Base-by-base conservation (phyloP, 2,329 filamentous ascomycete species). In the Zymoseptoria tritici region DNA sequence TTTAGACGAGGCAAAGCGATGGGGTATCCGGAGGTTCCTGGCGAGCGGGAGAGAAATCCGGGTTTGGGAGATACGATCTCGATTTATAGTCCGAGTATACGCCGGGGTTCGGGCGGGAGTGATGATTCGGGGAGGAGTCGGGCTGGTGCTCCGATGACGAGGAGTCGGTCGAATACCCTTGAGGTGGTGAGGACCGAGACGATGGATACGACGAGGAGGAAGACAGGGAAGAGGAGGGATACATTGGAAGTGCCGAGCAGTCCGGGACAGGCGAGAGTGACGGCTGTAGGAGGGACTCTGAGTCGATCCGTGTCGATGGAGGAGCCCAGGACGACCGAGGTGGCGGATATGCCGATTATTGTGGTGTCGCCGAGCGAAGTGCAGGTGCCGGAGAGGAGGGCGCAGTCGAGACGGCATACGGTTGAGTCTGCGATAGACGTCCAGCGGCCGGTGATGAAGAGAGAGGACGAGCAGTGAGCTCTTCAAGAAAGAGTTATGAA, bases 11-110 rank as follows among this genome's bases (percentile, higher is more conserved):
- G 79, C 19, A 73, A 72, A 51, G 78, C 80, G 3, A 68, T 71
- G n/a, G 74, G 76, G n/a, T 86, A 79, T 54, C 84, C 84, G 0
- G 77, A 80, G 57, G 74, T 83, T 0, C 84, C 84, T 0, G 84
- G 82, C 2, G 83, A 86, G 63, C 65, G 62, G 1, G 61, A 71
- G 2, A 76, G 80, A 29, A 83, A 83, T 53, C 9, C 61, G 29
- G 49, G 59, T 26, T 49, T 66, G 60, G 64, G 65, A 57, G 58
- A 62, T 3, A 62, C 58, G 3, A 51, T 56, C 4, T 62, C 61
- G 7, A 59, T 56, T 49, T 61, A 62, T 19, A 61, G 57, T 5
- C 55, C 63, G 21, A 49, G 22, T 11, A 19, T 53, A 5, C 52
- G 24, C 2, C 42, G 60, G 52, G 57, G 52, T 19, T 60, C 57